These are phyloP conservation scores for Cryphonectria nitschkei DNA, from an alignment of 2,329 filamentous ascomycete genomes.

Conservation along the genomic window DNA sequence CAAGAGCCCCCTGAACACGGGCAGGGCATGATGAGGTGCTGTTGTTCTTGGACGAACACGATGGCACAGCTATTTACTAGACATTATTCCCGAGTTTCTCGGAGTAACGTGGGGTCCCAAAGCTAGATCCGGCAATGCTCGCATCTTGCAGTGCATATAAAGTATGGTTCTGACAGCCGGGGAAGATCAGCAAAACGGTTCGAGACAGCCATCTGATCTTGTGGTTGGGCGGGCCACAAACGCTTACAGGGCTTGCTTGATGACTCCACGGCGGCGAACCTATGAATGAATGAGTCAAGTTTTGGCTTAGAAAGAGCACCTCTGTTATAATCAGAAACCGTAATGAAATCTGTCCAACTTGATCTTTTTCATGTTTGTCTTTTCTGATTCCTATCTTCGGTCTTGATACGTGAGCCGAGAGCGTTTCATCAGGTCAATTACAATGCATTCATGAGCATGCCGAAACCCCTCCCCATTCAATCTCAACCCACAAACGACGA, in stretches of 20 bases:
- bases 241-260: conserved; percentile 8
- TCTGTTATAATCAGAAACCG: conserved; percentile 6
- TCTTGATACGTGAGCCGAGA: too few species aligned
- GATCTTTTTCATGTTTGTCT: too few species aligned
- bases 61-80: background rate
- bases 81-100: background rate
- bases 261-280: background rate
- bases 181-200: conserved; percentile 13
- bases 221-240: conserved; percentile 6
- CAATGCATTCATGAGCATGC: background rate
- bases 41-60: background rate
- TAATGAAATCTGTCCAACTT: background rate
- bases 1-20: conserved; percentile 65
- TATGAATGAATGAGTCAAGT: too few species aligned
- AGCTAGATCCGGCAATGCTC: background rate
- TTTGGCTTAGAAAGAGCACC: conserved; percentile 6
- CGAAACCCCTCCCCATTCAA: too few species aligned
- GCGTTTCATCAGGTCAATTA: too few species aligned
- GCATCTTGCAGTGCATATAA: background rate
- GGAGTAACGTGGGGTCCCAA: background rate
- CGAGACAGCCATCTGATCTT: conserved; percentile 21
- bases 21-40: conserved; percentile 36
- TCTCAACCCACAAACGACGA: background rate
- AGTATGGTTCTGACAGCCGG: background rate
- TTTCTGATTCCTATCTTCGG: too few species aligned